phyloP scores from a whole-genome alignment of 2,329 filamentous ascomycete species.

The Botrytis porri region DNA sequence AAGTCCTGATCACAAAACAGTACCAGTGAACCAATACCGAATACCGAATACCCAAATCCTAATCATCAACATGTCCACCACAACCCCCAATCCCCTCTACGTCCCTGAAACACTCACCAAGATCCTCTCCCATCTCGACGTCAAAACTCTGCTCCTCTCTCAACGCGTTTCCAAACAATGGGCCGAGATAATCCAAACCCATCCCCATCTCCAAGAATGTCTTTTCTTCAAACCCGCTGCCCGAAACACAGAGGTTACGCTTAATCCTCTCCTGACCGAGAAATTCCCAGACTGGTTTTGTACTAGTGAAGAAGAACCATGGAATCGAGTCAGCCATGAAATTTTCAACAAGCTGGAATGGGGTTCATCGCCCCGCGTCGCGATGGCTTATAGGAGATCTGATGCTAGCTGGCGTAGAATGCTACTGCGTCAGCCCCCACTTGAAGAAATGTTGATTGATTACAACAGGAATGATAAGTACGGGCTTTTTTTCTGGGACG shows the following conservation, averaged over 20 bases:
- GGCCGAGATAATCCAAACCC: not conserved
- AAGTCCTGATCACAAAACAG: not conserved
- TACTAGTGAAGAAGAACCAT: not conserved
- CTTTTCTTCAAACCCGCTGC: not conserved
- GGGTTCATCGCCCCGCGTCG: not conserved
- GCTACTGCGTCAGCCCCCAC: not conserved
- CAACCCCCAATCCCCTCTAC: not conserved
- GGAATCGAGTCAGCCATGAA: not conserved
- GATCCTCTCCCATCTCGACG: not conserved
- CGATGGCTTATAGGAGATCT: not conserved
- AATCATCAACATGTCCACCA: not conserved
- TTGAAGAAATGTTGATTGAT: not conserved
- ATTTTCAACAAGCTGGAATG: not conserved
- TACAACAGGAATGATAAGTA: not conserved
- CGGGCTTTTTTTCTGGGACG: not conserved
- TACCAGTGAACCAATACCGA: not conserved
- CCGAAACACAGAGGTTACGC: not conserved
- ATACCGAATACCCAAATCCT: not conserved
- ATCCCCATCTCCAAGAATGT: not conserved
- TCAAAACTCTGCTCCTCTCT: not conserved
- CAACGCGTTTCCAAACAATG: not conserved
- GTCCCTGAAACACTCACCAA: not conserved
- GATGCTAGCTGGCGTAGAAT: not conserved
- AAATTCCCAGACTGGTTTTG: not conserved
- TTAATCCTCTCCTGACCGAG: not conserved